These are phyloP conservation scores for Salicornia ramosissima DNA, from an alignment of 148 eudicot species.

Conservation along the genomic window DNA sequence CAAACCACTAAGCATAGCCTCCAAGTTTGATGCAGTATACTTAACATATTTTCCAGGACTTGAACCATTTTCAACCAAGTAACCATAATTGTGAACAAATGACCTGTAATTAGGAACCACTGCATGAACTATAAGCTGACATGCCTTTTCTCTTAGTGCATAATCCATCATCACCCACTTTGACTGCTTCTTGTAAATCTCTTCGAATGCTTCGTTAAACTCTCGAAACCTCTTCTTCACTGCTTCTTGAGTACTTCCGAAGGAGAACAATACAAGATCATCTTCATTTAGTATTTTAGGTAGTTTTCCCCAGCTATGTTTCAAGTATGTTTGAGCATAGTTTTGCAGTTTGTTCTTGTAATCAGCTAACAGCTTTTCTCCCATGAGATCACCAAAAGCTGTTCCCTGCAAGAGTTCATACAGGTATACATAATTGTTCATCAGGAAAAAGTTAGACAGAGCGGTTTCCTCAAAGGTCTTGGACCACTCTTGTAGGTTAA, in stretches of 20 bases:
- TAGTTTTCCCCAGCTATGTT: slow-evolving; percentile 71
- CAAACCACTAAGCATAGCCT: slow-evolving; percentile 45
- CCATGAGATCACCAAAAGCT: slow-evolving; percentile 62
- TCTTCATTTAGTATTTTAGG: slow-evolving; percentile 45
- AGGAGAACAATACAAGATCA: slow-evolving; percentile 41
- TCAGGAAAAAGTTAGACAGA: slow-evolving; percentile 61
- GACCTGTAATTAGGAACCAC: slow-evolving; percentile 54
- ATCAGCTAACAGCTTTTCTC: slow-evolving; percentile 43
- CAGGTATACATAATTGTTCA: slow-evolving; percentile 70
- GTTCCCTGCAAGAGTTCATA: slow-evolving; percentile 41
- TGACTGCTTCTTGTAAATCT: slow-evolving; percentile 45
- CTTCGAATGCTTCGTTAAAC: slow-evolving; percentile 57
- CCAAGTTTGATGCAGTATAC: slow-evolving; percentile 47
- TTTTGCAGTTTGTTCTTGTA: slow-evolving; percentile 35
- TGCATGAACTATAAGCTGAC: slow-evolving; percentile 45
- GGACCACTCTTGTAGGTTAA: slow-evolving; percentile 68
- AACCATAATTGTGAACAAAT: slow-evolving; percentile 40
- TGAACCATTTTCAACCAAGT: slow-evolving; percentile 34
- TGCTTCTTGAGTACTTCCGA: slow-evolving; percentile 33
- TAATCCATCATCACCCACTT: slow-evolving; percentile 53
- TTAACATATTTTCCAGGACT: slow-evolving; percentile 41
- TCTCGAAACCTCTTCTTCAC: slow-evolving; percentile 50
- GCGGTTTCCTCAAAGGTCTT: slow-evolving; percentile 43
- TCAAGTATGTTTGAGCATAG: slow-evolving; percentile 40
- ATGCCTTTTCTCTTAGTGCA: slow-evolving; percentile 45